Conservation (phyloP, 2,329 filamentous ascomycete species). For the Colletotrichum liriopes region DNA sequence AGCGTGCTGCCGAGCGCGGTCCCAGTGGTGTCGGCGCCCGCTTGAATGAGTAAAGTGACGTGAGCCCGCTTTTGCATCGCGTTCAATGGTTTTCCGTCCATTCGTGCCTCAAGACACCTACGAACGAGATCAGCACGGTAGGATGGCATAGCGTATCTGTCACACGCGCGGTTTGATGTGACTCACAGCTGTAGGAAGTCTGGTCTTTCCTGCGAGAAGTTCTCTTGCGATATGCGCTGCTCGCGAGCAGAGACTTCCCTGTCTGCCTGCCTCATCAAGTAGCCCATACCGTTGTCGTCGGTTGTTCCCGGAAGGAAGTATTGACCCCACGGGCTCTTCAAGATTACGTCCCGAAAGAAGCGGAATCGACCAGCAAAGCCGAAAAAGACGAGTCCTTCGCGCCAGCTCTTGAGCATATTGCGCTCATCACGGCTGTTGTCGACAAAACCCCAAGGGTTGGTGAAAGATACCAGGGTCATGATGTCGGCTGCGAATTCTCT, state of each 20-base stretch:
- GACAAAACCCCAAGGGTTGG: conserved; percentile 32
- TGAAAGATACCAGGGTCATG: conserved; percentile 34
- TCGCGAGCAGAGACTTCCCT: conserved; percentile 21
- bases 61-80: conserved; percentile 24
- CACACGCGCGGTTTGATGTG: neutral
- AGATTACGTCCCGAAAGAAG: conserved; percentile 20
- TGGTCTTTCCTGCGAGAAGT: conserved; percentile 17
- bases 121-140: too few species aligned
- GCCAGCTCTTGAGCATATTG: conserved; percentile 29
- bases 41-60: conserved; percentile 30
- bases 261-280: conserved; percentile 31
- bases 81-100: conserved; percentile 24
- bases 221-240: conserved; percentile 17
- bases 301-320: conserved; percentile 14
- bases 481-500: conserved; percentile 35
- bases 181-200: conserved; percentile 27
- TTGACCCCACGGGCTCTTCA: conserved; percentile 1
- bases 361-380: conserved; percentile 28
- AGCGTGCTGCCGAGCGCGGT: conserved; percentile 32
- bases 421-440: conserved; percentile 32
- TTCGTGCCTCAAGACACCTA: conserved; percentile 26
- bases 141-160: neutral
- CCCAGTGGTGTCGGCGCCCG: conserved; percentile 33
- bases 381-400: conserved; percentile 16
- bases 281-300: conserved; percentile 33